Base-by-base conservation (phyloP, 345 rosid species). In the Dipteronia dyeriana region DNA sequence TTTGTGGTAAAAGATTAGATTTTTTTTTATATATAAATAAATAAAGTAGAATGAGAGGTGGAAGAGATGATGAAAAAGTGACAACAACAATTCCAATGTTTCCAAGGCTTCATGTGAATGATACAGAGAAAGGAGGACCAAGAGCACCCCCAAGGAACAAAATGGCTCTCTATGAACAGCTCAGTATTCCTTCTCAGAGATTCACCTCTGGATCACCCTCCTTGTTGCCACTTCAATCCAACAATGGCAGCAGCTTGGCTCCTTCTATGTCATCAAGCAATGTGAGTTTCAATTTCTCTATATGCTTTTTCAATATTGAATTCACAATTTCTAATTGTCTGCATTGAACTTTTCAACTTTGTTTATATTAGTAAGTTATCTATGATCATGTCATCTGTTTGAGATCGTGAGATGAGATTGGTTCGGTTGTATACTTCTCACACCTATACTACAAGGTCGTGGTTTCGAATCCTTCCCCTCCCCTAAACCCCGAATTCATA, bases 141-240 rank as follows among this genome's bases (percentile, higher is more conserved):
- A 90, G 89, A 74, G 90, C 90, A 38, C 92, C 97, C 78, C 92
- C 94, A 41, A 85, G 92, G 80, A 92, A 90, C 81, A 89, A 92
- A 80, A 90, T 92, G 94, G 94, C 97, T 79, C 88, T 88, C 57
- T 90, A 90, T 77, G 94, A 90, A 60, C 92, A 89, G 71, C 81
- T 92, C 43, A 85, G 89, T 74, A 64, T 90, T 23, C 94, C 97
- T 75, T 84, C 90, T 57, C 90, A 85, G 45, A 82, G 88, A 80
- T 76, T 76, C 22, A 66, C 75, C 71, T 62, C 84, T 26, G 86
- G 79, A 75, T 76, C 87, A 66, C 60, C 79, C 13, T 73, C 88
- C 16, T 49, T 71, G 41, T 59, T 83, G 79, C 89, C 91, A 71
- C 71, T 75, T 78, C 86, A 76, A n/a, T 80, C 80, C 14, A 71